Evolutionary conservation across 495 filamentous ascomycete species (phyloP).

Genomic region (Tuber microsphaerosporum): DNA sequence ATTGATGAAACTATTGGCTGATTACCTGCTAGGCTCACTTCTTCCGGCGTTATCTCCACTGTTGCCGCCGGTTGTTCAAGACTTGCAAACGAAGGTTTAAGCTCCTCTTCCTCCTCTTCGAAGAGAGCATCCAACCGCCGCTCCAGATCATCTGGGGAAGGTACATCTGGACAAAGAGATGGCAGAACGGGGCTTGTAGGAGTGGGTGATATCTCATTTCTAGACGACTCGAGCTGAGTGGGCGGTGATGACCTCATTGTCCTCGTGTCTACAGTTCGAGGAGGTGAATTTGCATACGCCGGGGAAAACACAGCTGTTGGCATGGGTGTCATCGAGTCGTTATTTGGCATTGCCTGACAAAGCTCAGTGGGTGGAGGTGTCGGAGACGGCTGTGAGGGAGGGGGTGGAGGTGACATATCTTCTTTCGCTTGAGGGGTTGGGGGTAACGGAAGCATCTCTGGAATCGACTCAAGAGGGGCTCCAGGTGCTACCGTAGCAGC

Average conservation of each 20-base stretch:
- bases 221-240: constrained; percentile 26
- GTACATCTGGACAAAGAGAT: constrained; percentile 18
- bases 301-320: constrained; percentile 18
- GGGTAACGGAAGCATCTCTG: constrained; percentile 25
- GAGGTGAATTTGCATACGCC: constrained; percentile 25
- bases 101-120: constrained; percentile 14
- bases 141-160: constrained; percentile 11
- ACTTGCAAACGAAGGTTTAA: not conserved
- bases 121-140: constrained; percentile 26
- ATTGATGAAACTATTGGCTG: constrained; percentile 7
- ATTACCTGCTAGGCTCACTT: not conserved
- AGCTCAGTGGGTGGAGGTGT: constrained; percentile 8
- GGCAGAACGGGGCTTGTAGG: constrained; percentile 38
- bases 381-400: constrained; percentile 13
- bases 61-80: constrained; percentile 21
- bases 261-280: constrained; percentile 26
- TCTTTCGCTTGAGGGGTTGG: constrained; percentile 18
- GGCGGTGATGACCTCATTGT: constrained; percentile 39
- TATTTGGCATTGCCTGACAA: not conserved
- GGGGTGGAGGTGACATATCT: constrained; percentile 5
- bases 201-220: constrained; percentile 34
- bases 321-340: constrained; percentile 5
- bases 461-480: constrained; percentile 32
- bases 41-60: constrained; percentile 12
- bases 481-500: constrained; percentile 14